Conservation (phyloP, 768 basidiomycete species). For the Agrocybe pediades region DNA sequence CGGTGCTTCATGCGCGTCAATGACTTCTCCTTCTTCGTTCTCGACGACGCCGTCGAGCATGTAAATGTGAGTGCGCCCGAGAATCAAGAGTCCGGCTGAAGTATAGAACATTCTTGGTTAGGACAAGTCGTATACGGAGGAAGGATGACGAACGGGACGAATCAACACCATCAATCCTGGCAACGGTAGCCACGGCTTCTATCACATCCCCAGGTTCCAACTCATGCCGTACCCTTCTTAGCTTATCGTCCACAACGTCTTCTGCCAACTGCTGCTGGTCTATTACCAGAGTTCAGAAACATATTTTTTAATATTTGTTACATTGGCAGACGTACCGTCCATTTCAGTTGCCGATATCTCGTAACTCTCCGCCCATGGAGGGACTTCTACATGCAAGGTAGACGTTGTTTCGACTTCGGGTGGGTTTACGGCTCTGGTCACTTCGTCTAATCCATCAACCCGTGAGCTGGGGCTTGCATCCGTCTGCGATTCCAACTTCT, state of each 20-base stretch:
- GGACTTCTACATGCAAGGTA: slow-evolving; percentile 56
- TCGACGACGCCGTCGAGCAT: slow-evolving; percentile 90
- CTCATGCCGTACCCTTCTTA: slow-evolving; percentile 83
- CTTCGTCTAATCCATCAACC: slow-evolving; percentile 43
- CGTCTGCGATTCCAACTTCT: slow-evolving; percentile 71
- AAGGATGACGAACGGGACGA: slow-evolving; percentile 75
- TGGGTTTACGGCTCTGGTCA: slow-evolving; percentile 50
- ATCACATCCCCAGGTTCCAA: slow-evolving; percentile 90
- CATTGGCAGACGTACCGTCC: slow-evolving; percentile 55
- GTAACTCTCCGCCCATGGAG: slow-evolving; percentile 75
- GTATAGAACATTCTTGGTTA: neutral
- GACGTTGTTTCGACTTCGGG: slow-evolving; percentile 54
- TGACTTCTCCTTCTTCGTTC: slow-evolving; percentile 83
- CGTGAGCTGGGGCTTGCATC: slow-evolving; percentile 49
- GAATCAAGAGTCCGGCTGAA: slow-evolving; percentile 83
- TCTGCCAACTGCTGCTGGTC: slow-evolving; percentile 64
- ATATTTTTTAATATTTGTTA: too few species aligned
- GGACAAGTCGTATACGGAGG: neutral
- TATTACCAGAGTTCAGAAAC: slow-evolving; percentile 13
- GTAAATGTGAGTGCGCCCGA: slow-evolving; percentile 84
- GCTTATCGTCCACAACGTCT: slow-evolving; percentile 86
- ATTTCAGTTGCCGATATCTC: slow-evolving; percentile 65
- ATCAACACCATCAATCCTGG: slow-evolving; percentile 88
- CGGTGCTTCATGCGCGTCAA: slow-evolving; percentile 86
- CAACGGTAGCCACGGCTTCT: slow-evolving; percentile 84